Percentiles rank a stretch among this genome's conserved stretches.
phyloP scores from a whole-genome alignment of 257 asterid genomes.

The Lycium barbarum region DNA sequence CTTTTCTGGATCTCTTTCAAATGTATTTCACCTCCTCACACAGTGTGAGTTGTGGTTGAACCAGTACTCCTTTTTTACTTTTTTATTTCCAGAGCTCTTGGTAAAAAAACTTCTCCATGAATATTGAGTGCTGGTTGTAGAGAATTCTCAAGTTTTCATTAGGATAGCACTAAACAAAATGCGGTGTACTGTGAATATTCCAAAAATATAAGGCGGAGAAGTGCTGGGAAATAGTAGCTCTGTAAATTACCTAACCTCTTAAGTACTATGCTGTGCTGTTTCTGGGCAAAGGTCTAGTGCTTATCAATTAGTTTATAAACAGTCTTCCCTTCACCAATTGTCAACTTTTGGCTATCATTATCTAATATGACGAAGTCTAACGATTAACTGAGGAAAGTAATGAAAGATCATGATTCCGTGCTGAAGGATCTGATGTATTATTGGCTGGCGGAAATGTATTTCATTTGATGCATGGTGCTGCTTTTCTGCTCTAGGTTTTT shows the following conservation, averaged over 20 bases:
- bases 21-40: background rate
- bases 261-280: background rate
- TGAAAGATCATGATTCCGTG: background rate
- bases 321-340: background rate
- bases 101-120: background rate
- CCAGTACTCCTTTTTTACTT: background rate
- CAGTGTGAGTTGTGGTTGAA: background rate
- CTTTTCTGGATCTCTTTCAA: background rate
- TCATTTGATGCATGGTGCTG: background rate
- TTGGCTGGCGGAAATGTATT: background rate
- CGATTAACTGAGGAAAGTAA: background rate
- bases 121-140: background rate
- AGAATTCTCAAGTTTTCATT: slow-evolving; percentile 20
- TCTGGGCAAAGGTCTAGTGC: slow-evolving; percentile 6
- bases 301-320: background rate
- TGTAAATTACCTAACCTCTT: background rate
- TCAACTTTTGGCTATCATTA: background rate
- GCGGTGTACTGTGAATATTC: background rate
- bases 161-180: background rate
- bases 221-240: background rate
- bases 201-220: background rate
- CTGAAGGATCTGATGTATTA: background rate
- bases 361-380: background rate
- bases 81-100: slow-evolving; percentile 16
- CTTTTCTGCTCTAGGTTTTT: background rate